These are phyloP conservation scores for Pyrenophora tritici-repentis DNA, from an alignment of 2,329 filamentous ascomycete species.

Conservation along the genomic window DNA sequence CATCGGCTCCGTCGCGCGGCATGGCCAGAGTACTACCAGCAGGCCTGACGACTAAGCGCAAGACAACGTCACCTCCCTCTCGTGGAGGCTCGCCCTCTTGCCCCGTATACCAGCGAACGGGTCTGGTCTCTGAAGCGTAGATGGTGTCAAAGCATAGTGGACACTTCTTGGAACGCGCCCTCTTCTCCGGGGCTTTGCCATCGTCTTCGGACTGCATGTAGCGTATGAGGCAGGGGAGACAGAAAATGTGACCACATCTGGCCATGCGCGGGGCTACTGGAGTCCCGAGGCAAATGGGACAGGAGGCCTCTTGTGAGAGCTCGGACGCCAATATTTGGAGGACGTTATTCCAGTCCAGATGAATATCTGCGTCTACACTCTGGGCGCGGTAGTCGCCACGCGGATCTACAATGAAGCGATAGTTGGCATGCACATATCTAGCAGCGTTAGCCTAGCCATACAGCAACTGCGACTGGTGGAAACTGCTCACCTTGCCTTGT, in stretches of 20 bases:
- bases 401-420: constrained; percentile 92
- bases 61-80: constrained; percentile 85
- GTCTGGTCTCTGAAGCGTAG: constrained; percentile 87
- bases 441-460: constrained; percentile 7
- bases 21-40: constrained; percentile 84
- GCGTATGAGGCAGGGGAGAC: constrained; percentile 86
- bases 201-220: constrained; percentile 90
- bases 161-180: constrained; percentile 87
- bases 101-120: constrained; percentile 87
- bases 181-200: constrained; percentile 65
- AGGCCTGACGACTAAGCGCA: constrained; percentile 81
- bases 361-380: constrained; percentile 82
- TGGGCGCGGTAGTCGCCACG: constrained; percentile 78
- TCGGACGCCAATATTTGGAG: constrained; percentile 89
- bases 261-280: constrained; percentile 96
- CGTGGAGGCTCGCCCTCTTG: constrained; percentile 81
- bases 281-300: constrained; percentile 91
- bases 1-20: constrained; percentile 78
- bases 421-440: constrained; percentile 92
- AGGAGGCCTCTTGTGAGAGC: constrained; percentile 84
- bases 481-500: constrained; percentile 75
- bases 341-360: constrained; percentile 88
- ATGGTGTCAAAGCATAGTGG: constrained; percentile 93
- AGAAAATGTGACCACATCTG: constrained; percentile 96
- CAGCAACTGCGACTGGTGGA: background rate